phyloP scores from a whole-genome alignment of 345 rosid genomes.

The Pelargonium nanum region DNA sequence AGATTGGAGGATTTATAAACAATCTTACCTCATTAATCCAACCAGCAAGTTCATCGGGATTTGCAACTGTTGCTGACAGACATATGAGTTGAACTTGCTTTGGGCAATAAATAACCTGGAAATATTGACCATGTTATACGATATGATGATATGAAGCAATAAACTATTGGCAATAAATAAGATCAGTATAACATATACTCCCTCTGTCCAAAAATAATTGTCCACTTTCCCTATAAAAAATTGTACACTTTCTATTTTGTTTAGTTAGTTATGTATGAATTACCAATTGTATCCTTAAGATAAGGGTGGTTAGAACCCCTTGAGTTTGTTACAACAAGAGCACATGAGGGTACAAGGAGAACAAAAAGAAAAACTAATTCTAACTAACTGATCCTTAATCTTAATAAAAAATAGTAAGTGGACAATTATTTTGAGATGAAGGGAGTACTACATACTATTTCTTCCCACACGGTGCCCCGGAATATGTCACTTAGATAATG shows the following conservation, averaged over 20 bases:
- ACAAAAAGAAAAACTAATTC: too few relatives aligned
- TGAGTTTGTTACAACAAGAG: too few relatives aligned
- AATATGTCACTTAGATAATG: slow-evolving; percentile 93
- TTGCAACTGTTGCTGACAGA: slow-evolving; percentile 89
- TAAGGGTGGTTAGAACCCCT: too few relatives aligned
- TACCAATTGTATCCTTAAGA: too few relatives aligned
- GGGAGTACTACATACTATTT: slow-evolving; percentile 37
- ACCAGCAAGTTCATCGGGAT: slow-evolving; percentile 89
- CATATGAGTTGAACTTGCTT: slow-evolving; percentile 86
- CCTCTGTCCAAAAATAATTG: not conserved
- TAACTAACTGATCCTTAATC: too few relatives aligned
- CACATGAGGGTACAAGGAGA: too few relatives aligned
- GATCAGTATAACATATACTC: not conserved
- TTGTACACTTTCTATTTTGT: too few relatives aligned
- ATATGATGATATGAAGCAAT: not conserved
- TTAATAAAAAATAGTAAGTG: too few relatives aligned
- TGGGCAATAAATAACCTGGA: slow-evolving; percentile 88
- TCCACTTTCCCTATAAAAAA: too few relatives aligned
- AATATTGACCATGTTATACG: slow-evolving; percentile 2
- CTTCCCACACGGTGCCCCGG: slow-evolving; percentile 97
- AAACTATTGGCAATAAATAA: slow-evolving; percentile 2
- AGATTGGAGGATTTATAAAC: not conserved
- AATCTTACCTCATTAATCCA: slow-evolving; percentile 96
- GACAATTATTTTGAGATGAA: too few relatives aligned
- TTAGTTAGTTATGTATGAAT: too few relatives aligned